Conservation (phyloP, 768 basidiomycete genomes). For the Kondoa subrosea region DNA sequence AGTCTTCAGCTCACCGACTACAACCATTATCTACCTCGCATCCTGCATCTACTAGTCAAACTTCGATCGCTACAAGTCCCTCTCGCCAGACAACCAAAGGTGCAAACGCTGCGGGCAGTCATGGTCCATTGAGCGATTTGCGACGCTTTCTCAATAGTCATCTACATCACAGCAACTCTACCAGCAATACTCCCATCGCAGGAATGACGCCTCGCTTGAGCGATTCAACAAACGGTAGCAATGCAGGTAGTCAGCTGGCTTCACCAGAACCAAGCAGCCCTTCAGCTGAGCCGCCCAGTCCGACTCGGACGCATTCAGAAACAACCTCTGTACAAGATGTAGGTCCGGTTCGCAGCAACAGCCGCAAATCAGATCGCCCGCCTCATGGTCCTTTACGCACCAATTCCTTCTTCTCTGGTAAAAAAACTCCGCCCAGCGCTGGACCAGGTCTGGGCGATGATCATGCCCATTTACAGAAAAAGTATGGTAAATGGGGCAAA, state of each 20-base stretch:
- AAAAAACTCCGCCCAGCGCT: background rate
- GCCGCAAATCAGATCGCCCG: no score
- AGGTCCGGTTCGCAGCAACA: no score
- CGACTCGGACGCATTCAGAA: slow-evolving; percentile 29
- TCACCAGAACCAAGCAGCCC: slow-evolving; percentile 15
- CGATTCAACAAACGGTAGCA: background rate
- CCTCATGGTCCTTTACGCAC: background rate
- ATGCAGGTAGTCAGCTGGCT: background rate
- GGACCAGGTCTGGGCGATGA: slow-evolving; percentile 47
- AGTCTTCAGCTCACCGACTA: background rate
- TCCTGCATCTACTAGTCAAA: background rate
- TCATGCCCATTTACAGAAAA: slow-evolving; percentile 84
- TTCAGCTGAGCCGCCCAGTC: slow-evolving; percentile 8
- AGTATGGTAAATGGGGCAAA: slow-evolving; percentile 97
- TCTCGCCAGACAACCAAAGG: slow-evolving; percentile 34
- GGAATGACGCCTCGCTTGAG: slow-evolving; percentile 28
- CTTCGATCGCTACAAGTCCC: slow-evolving; percentile 12
- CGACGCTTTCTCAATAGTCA: slow-evolving; percentile 90
- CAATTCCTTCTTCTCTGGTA: background rate
- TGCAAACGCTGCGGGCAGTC: slow-evolving; percentile 29
- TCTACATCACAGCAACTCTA: slow-evolving; percentile 34
- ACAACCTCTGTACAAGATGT: no score
- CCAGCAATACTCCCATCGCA: slow-evolving; percentile 20
- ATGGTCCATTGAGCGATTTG: slow-evolving; percentile 70
- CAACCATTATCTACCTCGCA: background rate